Evolutionary conservation across 1,284 basidiomycete genomes (phyloP).

Genomic region (Ustilago tritici): DNA sequence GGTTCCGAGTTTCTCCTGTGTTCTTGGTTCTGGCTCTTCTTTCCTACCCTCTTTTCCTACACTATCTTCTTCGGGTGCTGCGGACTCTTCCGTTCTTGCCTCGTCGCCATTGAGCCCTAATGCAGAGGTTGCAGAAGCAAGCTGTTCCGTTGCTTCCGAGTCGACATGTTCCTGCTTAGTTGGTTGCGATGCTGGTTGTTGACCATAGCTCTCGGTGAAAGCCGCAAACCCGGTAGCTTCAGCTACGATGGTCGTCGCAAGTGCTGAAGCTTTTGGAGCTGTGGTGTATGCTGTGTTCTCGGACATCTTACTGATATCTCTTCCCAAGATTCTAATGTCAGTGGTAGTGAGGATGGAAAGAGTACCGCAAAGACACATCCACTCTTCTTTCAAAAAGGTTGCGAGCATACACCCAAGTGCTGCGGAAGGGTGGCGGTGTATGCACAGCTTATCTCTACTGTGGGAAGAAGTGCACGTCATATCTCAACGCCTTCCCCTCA

Average conservation of each 20-base stretch:
- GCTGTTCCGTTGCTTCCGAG: neutral
- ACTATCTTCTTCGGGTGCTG: neutral
- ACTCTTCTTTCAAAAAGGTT: too few relatives aligned
- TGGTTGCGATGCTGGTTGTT: neutral
- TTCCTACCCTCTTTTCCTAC: too few relatives aligned
- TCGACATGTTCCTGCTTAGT: neutral
- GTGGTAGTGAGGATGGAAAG: neutral
- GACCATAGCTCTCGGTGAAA: constrained; percentile 10
- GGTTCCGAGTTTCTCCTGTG: neutral
- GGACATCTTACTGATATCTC: neutral
- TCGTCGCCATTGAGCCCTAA: neutral
- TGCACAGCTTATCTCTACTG: neutral
- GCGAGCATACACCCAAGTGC: too few relatives aligned
- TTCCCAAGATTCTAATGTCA: neutral
- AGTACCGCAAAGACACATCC: neutral
- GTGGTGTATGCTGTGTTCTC: neutral
- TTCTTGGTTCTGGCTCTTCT: too few relatives aligned
- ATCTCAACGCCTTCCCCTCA: neutral
- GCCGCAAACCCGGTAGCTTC: constrained; percentile 34
- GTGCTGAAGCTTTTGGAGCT: neutral
- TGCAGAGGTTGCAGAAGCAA: neutral
- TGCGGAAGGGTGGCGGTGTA: too few relatives aligned
- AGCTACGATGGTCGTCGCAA: constrained; percentile 4
- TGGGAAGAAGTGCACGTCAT: too few relatives aligned
- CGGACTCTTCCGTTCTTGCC: neutral